A percentile compares a stretch with the other conserved stretches of the same genome.
Conservation (phyloP, 2,329 filamentous ascomycete genomes). For the Xylariaceae sp. region DNA sequence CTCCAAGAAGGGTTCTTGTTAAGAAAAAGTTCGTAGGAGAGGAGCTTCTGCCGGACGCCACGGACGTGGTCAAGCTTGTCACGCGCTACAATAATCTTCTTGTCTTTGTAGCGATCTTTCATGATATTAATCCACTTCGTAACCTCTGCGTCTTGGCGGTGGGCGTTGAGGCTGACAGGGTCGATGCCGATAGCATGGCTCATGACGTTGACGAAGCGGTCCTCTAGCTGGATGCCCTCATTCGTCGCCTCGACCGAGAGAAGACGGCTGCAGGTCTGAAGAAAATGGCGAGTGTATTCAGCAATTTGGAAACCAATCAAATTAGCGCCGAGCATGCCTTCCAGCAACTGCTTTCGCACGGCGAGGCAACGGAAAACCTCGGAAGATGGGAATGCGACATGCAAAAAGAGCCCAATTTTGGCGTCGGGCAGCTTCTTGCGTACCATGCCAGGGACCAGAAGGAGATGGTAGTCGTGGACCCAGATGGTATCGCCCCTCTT, state of each 20-base stretch:
- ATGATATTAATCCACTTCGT: conserved; percentile 75
- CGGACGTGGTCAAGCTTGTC: conserved; percentile 93
- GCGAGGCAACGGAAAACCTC: conserved; percentile 93
- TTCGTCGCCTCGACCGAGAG: conserved; percentile 85
- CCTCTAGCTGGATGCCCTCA: conserved; percentile 84
- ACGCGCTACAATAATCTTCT: conserved; percentile 85
- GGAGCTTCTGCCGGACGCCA: conserved; percentile 87
- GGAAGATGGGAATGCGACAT: conserved; percentile 92
- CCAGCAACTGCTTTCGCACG: conserved; percentile 77
- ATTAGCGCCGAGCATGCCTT: conserved; percentile 91
- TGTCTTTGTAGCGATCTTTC: conserved; percentile 78
- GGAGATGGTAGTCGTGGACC: conserved; percentile 92
- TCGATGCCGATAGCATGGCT: conserved; percentile 89
- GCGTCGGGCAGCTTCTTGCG: conserved; percentile 87
- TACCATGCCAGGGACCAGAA: conserved; percentile 85
- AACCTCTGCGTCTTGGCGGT: conserved; percentile 70
- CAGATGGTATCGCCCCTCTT: conserved; percentile 90
- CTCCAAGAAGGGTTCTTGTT: conserved; percentile 90
- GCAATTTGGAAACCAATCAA: conserved; percentile 89
- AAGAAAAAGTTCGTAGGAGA: conserved; percentile 89
- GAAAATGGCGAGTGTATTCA: conserved; percentile 90
- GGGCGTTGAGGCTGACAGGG: conserved; percentile 66
- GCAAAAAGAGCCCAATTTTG: conserved; percentile 93
- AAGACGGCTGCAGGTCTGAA: conserved; percentile 91
- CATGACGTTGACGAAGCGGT: conserved; percentile 87